These are phyloP conservation scores for Phytophthora ramorum DNA, from an alignment of 352 stramenopile species.

Conservation along the genomic window DNA sequence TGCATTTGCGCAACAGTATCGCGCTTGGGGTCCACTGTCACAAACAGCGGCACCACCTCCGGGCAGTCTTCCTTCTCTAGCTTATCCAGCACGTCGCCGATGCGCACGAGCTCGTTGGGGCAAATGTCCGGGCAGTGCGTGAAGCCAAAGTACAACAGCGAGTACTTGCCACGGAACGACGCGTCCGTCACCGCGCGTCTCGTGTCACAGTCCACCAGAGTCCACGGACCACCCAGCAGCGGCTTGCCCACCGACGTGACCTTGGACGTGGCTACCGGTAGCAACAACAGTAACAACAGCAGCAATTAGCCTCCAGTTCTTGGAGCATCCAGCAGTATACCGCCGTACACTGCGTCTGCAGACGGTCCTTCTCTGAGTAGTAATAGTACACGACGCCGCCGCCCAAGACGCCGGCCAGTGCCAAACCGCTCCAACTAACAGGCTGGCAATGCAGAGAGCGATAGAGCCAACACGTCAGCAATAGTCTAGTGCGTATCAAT, in stretches of 20 bases:
- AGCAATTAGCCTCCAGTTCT: conserved; percentile 4
- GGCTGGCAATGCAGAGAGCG: conserved; percentile 46
- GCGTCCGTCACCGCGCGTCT: conserved; percentile 90
- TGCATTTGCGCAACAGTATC: conserved; percentile 97
- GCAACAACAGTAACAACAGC: conserved; percentile 8
- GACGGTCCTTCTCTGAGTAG: conserved; percentile 88
- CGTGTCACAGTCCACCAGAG: conserved; percentile 92
- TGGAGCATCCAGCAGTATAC: neutral
- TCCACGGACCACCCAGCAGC: conserved; percentile 92
- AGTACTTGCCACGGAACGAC: conserved; percentile 94
- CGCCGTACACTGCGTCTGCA: conserved; percentile 81
- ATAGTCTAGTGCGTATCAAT: conserved; percentile 10
- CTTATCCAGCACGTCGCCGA: conserved; percentile 95
- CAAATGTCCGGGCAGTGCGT: conserved; percentile 99
- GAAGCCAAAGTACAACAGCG: conserved; percentile 99
- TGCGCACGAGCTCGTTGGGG: conserved; percentile 98
- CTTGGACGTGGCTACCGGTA: conserved; percentile 75
- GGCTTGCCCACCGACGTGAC: conserved; percentile 92
- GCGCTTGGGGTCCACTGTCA: conserved; percentile 97
- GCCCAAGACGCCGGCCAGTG: conserved; percentile 72
- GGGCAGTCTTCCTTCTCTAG: conserved; percentile 73
- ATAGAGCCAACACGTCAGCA: conserved; percentile 1
- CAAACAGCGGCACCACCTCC: conserved; percentile 94
- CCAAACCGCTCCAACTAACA: conserved; percentile 87
- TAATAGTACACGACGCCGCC: conserved; percentile 89